Evolutionary conservation across 176 grass and related monocot species (phyloP).

Genomic region (Dendrocalamus sinicus): DNA sequence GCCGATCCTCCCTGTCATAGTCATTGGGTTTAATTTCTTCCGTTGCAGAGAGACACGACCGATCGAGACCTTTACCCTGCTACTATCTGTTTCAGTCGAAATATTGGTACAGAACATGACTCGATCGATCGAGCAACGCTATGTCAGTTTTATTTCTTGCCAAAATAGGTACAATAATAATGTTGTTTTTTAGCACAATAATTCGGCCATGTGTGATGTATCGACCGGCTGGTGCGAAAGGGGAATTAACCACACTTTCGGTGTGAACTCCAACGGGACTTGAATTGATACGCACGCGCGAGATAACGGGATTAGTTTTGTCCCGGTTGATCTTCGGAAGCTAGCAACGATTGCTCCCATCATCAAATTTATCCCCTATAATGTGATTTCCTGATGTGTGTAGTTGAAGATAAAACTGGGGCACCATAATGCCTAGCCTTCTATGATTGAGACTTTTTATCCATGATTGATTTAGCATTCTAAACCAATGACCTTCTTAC

Average conservation of each 20-base stretch:
- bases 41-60: background rate
- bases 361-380: too few species aligned
- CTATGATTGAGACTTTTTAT: too few species aligned
- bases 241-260: background rate
- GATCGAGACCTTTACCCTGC: background rate
- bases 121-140: background rate
- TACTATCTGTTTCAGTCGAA: background rate
- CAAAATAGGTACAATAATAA: background rate
- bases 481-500: too few species aligned
- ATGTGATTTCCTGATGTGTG: too few species aligned
- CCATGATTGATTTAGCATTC: too few species aligned
- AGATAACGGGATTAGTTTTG: background rate
- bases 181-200: background rate
- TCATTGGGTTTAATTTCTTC: background rate
- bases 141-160: background rate
- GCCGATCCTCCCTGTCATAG: too few species aligned
- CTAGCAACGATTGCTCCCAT: too few species aligned
- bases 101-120: background rate
- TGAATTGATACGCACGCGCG: background rate
- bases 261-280: background rate
- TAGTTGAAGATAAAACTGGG: too few species aligned
- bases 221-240: background rate
- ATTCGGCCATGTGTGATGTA: background rate
- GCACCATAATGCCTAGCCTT: too few species aligned
- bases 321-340: too few species aligned